A percentile compares a stretch with the other conserved stretches of the same genome.
phyloP scores from a whole-genome alignment of 208 protist species.

The Trypanosoma brucei region DNA sequence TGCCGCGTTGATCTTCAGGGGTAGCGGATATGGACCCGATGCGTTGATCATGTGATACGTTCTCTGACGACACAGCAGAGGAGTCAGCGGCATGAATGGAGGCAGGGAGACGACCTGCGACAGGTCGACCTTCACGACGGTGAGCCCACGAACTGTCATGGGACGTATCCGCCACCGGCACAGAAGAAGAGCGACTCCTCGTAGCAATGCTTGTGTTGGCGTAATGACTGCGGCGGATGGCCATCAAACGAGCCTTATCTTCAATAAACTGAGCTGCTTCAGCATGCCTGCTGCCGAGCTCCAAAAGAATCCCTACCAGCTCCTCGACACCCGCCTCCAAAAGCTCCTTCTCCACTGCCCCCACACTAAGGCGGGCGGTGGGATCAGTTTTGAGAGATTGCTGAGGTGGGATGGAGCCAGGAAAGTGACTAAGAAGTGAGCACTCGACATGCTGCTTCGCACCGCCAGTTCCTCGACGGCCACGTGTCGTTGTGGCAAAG shows the following conservation, averaged over 20 bases:
- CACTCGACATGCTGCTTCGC: background rate
- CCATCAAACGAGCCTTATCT: conserved; percentile 59
- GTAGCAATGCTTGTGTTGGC: background rate
- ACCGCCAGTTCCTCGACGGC: background rate
- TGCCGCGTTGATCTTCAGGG: too few relatives aligned
- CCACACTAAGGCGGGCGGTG: conserved; percentile 7
- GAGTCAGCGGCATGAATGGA: too few relatives aligned
- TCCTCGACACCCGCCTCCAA: conserved; percentile 49
- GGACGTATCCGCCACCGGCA: too few relatives aligned
- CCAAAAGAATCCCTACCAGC: conserved; percentile 65
- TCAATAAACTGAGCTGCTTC: conserved; percentile 64
- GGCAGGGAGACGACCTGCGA: too few relatives aligned
- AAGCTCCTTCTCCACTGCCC: conserved; percentile 54
- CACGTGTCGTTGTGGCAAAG: background rate
- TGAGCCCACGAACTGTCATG: too few relatives aligned
- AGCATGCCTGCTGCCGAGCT: conserved; percentile 56
- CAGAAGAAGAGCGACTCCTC: background rate
- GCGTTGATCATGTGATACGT: too few relatives aligned
- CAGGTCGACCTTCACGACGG: too few relatives aligned
- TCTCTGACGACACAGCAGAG: too few relatives aligned
- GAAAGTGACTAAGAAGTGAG: background rate
- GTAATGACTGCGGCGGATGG: conserved; percentile 23
- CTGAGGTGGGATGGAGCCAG: background rate
- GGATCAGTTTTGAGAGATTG: background rate
- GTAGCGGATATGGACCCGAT: too few relatives aligned